Conservation (phyloP, 441 rosid genomes). For the Euphorbia schlechtendalii region DNA sequence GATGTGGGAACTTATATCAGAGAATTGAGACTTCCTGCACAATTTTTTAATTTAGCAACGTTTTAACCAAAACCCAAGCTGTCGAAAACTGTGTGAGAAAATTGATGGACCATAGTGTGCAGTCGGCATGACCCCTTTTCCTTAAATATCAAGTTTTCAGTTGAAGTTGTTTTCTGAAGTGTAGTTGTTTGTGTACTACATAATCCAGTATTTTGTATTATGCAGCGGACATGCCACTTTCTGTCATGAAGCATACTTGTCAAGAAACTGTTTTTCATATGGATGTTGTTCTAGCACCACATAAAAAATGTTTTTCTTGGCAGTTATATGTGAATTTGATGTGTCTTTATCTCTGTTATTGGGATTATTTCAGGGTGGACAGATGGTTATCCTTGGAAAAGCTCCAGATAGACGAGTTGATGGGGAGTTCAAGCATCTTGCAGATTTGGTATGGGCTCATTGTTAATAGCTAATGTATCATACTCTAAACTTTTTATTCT, state of each 20-base stretch:
- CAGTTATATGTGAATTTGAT: slow-evolving; percentile 9
- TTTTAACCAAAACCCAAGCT: not conserved
- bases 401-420: slow-evolving; percentile 44
- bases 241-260: not conserved
- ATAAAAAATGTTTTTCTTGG: not conserved
- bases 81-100: not conserved
- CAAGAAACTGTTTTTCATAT: not conserved
- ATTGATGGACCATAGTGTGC: not conserved
- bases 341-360: slow-evolving; percentile 8
- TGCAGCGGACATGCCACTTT: not conserved
- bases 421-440: slow-evolving; percentile 39
- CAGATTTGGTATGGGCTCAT: slow-evolving; percentile 30
- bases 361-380: slow-evolving; percentile 38
- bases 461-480: slow-evolving; percentile 6
- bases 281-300: not conserved
- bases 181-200: not conserved
- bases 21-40: not conserved
- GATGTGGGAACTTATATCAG: not conserved
- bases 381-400: slow-evolving; percentile 46
- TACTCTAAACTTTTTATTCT: not conserved
- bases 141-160: not conserved
- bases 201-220: not conserved
- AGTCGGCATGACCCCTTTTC: not conserved
- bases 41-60: not conserved
- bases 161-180: not conserved